A percentile compares a stretch with the other conserved stretches of the same genome.
phyloP scores from a whole-genome alignment of 2,329 filamentous ascomycete genomes.

The Fusarium drepaniforme region DNA sequence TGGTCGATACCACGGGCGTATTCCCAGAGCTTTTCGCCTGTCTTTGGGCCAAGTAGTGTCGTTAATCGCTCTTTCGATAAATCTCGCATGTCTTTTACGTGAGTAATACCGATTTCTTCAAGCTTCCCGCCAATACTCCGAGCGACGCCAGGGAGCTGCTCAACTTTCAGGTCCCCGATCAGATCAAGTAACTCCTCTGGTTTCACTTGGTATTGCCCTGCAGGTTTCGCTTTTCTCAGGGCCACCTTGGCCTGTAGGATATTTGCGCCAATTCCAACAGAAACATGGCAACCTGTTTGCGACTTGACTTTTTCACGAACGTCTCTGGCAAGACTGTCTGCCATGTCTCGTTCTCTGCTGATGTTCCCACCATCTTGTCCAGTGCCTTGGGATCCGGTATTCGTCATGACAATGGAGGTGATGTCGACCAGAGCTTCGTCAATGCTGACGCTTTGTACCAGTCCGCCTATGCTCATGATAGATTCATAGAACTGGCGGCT shows the following conservation, averaged over 20 bases:
- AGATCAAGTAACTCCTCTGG: conserved; percentile 83
- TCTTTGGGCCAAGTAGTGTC: conserved; percentile 87
- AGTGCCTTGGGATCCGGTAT: conserved; percentile 73
- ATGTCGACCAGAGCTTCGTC: conserved; percentile 94
- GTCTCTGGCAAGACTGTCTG: conserved; percentile 73
- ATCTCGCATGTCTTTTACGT: conserved; percentile 85
- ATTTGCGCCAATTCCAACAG: conserved; percentile 91
- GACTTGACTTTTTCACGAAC: conserved; percentile 79
- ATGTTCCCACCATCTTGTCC: conserved; percentile 76
- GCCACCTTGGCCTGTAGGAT: conserved; percentile 93
- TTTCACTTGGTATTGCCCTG: conserved; percentile 89
- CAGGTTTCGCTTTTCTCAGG: conserved; percentile 91
- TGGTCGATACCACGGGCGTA: conserved; percentile 91
- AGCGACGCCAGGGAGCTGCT: conserved; percentile 91
- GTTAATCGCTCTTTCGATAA: conserved; percentile 81
- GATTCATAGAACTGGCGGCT: conserved; percentile 89
- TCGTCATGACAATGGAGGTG: conserved; percentile 75
- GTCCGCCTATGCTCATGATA: conserved; percentile 81
- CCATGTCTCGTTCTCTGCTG: conserved; percentile 83
- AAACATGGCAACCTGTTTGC: conserved; percentile 87
- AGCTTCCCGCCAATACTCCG: conserved; percentile 89
- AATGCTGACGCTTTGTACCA: conserved; percentile 96
- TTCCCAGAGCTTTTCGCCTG: conserved; percentile 89
- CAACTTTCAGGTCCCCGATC: conserved; percentile 81
- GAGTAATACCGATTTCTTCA: conserved; percentile 85